Conservation (phyloP, 768 basidiomycete genomes). For the Tylopilus sp. region DNA sequence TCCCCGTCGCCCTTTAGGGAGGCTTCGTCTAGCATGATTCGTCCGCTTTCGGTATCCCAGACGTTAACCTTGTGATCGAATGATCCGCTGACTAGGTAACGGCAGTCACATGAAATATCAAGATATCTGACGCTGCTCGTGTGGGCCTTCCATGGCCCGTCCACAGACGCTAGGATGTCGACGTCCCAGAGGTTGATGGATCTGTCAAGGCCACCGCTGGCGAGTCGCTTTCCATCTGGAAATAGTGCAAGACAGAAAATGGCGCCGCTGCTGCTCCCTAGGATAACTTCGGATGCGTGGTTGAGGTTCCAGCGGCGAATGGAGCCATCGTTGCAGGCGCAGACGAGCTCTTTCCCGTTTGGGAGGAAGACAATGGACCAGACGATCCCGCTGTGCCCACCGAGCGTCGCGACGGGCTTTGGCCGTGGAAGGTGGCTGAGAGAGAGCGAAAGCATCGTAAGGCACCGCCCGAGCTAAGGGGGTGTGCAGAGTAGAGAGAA, state of each 20-base stretch:
- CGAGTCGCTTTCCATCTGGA: constrained; percentile 25
- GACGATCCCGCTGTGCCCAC: constrained; percentile 28
- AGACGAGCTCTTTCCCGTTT: constrained; percentile 21
- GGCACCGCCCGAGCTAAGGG: constrained; percentile 23
- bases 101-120: constrained; percentile 27
- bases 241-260: constrained; percentile 27
- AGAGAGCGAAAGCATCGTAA: constrained; percentile 31
- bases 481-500: constrained; percentile 16
- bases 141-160: constrained; percentile 24
- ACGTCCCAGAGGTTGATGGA: constrained; percentile 31
- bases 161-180: constrained; percentile 14
- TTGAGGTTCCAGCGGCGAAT: constrained; percentile 30
- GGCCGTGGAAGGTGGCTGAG: constrained; percentile 27
- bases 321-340: constrained; percentile 30
- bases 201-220: constrained; percentile 30
- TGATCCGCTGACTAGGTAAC: constrained; percentile 28
- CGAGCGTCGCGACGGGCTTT: constrained; percentile 19
- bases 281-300: constrained; percentile 22
- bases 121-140: constrained; percentile 27
- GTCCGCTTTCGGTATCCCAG: constrained; percentile 28
- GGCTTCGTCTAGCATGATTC: constrained; percentile 21
- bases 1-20: constrained; percentile 20
- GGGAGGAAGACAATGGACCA: constrained; percentile 30
- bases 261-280: constrained; percentile 19
- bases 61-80: constrained; percentile 31